Evolutionary conservation across 345 rosid genomes (phyloP).

Genomic region (Eucalyptus curtisii): DNA sequence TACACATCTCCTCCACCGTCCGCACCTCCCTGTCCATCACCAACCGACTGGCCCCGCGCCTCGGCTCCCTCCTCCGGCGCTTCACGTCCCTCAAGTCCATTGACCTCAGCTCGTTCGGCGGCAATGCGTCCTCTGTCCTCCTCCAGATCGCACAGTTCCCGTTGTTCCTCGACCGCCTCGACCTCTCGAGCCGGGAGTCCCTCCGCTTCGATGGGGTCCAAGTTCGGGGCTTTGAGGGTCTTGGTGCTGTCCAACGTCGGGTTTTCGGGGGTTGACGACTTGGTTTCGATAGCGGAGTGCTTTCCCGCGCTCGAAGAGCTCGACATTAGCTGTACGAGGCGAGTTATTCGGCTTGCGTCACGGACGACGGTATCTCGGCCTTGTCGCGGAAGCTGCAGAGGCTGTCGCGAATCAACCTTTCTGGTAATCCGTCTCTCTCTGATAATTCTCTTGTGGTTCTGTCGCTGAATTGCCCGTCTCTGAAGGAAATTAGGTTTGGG

Average conservation of each 20-base stretch:
- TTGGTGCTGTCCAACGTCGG: constrained; percentile 28
- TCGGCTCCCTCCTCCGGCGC: constrained; percentile 30
- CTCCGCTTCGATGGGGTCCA: constrained; percentile 24
- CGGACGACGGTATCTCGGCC: rapidly evolving
- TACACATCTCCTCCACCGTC: constrained; percentile 41
- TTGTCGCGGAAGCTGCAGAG: no score
- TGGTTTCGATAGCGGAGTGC: constrained; percentile 19
- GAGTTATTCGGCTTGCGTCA: no score
- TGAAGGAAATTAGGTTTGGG: constrained; percentile 29
- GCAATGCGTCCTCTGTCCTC: constrained; percentile 17
- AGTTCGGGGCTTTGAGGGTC: constrained; percentile 18
- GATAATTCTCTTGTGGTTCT: constrained; percentile 33
- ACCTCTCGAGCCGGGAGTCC: constrained; percentile 10
- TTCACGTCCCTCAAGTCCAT: constrained; percentile 36
- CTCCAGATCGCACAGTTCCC: constrained; percentile 18
- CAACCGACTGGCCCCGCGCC: constrained; percentile 11
- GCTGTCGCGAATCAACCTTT: constrained; percentile 20
- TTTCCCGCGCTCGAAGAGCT: constrained; percentile 46
- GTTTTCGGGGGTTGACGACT: constrained; percentile 18
- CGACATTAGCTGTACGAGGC: constrained; percentile 30
- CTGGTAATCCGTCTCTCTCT: constrained; percentile 52
- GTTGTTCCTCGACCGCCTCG: constrained; percentile 31
- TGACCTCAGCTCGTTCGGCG: constrained; percentile 6
- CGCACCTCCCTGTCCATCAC: constrained; percentile 36
- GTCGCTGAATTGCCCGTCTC: constrained; percentile 16